Evolutionary conservation across 2,329 filamentous ascomycete genomes (phyloP).

Genomic region (Colletotrichum aenigma): DNA sequence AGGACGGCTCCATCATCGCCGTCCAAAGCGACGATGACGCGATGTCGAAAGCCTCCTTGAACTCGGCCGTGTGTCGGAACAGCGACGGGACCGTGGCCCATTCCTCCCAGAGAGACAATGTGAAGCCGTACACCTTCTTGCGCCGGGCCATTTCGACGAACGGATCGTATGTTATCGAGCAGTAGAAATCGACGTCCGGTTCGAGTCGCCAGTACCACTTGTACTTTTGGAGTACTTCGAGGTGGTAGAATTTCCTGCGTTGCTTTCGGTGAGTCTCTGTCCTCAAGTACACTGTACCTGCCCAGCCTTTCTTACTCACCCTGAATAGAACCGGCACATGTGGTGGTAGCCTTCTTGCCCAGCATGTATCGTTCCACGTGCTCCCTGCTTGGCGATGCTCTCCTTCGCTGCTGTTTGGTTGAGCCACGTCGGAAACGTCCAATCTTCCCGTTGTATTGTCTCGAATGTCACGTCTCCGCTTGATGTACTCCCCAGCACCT

Average conservation of each 20-base stretch:
- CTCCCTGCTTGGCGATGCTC: constrained; percentile 36
- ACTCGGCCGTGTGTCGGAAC: constrained; percentile 44
- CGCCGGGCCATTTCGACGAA: constrained; percentile 49
- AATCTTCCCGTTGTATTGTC: constrained; percentile 42
- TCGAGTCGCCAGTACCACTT: constrained; percentile 54
- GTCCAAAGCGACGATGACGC: constrained; percentile 42
- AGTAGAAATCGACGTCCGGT: constrained; percentile 47
- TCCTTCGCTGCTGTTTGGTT: constrained; percentile 32
- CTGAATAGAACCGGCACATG: constrained; percentile 48
- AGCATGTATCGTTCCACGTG: constrained; percentile 38
- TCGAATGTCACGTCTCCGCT: constrained; percentile 44
- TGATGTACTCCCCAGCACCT: constrained; percentile 37
- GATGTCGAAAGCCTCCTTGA: constrained; percentile 40
- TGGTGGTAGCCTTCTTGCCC: constrained; percentile 43
- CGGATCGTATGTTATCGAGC: constrained; percentile 51
- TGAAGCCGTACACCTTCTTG: constrained; percentile 49
- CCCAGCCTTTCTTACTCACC: constrained; percentile 33
- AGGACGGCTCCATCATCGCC: constrained; percentile 42
- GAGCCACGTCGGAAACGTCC: constrained; percentile 42
- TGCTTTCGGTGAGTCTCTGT: neutral
- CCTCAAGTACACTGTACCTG: neutral
- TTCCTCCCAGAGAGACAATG: constrained; percentile 47
- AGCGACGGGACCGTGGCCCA: constrained; percentile 44
- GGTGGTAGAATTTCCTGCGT: constrained; percentile 45
- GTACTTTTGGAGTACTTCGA: constrained; percentile 43